These are phyloP conservation scores for Turnera subulata DNA, from an alignment of 345 rosid genomes.

Conservation along the genomic window DNA sequence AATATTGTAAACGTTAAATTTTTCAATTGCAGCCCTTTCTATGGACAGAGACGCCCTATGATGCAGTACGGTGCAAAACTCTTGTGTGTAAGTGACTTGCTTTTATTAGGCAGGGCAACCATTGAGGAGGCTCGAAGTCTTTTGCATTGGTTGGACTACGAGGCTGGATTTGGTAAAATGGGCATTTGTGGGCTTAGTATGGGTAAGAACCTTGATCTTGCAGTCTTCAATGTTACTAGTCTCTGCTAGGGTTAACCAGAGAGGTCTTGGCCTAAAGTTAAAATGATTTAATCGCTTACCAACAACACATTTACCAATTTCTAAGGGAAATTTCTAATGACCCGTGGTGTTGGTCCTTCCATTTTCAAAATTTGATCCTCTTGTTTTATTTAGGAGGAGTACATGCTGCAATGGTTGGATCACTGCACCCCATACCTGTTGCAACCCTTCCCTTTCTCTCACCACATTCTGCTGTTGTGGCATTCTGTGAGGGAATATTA, in stretches of 20 bases:
- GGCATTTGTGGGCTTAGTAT: slow-evolving; percentile 98
- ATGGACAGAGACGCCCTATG: slow-evolving; percentile 89
- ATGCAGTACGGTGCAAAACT: slow-evolving; percentile 85
- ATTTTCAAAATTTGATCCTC: slow-evolving; percentile 18
- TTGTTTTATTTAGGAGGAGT: slow-evolving; percentile 70
- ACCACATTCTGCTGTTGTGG: slow-evolving; percentile 98
- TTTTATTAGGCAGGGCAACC: slow-evolving; percentile 86
- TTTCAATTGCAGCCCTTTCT: slow-evolving; percentile 78
- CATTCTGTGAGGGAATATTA: slow-evolving; percentile 96
- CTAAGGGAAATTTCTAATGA: slow-evolving; percentile 5
- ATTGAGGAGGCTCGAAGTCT: slow-evolving; percentile 94
- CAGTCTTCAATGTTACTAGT: neutral
- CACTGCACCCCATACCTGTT: slow-evolving; percentile 92
- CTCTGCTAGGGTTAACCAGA: neutral
- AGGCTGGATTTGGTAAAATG: slow-evolving; percentile 91
- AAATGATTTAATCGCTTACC: neutral
- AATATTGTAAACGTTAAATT: slow-evolving; percentile 16
- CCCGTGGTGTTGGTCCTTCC: neutral
- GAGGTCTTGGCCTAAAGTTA: neutral
- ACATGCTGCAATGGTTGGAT: slow-evolving; percentile 99
- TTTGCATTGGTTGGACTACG: slow-evolving; percentile 75
- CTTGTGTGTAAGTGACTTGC: slow-evolving; percentile 93
- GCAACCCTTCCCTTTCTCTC: slow-evolving; percentile 97
- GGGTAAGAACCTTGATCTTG: slow-evolving; percentile 50
- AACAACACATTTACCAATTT: neutral